These are phyloP conservation scores for Allium sativum DNA, from an alignment of 106 monocot genomes.

Conservation along the genomic window DNA sequence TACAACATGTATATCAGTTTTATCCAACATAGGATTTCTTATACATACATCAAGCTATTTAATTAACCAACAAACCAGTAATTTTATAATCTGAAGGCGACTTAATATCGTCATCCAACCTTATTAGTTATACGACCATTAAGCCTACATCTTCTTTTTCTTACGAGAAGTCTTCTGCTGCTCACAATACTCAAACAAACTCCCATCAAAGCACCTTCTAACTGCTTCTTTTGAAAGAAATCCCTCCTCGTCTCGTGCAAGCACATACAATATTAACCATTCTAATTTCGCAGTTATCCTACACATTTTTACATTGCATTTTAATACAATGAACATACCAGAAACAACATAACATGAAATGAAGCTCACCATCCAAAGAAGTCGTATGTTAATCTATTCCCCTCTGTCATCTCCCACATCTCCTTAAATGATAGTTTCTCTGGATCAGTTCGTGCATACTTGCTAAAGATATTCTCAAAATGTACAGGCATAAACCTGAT, in stretches of 20 bases:
- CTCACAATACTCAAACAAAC: conserved; percentile 73
- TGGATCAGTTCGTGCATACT: conserved; percentile 37
- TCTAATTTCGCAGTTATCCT: conserved; percentile 62
- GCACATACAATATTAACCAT: conserved; percentile 56
- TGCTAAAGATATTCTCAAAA: conserved; percentile 80
- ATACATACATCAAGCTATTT: no score
- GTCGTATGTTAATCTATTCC: conserved; percentile 35
- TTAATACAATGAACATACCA: background rate
- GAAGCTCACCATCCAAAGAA: conserved; percentile 11
- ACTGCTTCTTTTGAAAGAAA: conserved; percentile 61
- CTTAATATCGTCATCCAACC: background rate
- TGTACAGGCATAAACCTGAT: conserved; percentile 50
- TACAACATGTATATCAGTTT: no score
- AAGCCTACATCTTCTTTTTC: conserved; percentile 15
- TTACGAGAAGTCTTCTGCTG: conserved; percentile 16
- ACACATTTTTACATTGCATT: background rate
- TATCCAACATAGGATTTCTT: no score
- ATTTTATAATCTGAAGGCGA: no score
- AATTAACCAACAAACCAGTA: no score
- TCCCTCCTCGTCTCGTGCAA: conserved; percentile 71
- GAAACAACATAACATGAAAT: background rate
- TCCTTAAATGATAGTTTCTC: conserved; percentile 52
- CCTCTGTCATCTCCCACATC: conserved; percentile 74
- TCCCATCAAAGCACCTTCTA: conserved; percentile 75
- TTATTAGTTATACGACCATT: background rate